phyloP scores from a whole-genome alignment of 139 green algal species.

The Haematococcus lacustris region DNA sequence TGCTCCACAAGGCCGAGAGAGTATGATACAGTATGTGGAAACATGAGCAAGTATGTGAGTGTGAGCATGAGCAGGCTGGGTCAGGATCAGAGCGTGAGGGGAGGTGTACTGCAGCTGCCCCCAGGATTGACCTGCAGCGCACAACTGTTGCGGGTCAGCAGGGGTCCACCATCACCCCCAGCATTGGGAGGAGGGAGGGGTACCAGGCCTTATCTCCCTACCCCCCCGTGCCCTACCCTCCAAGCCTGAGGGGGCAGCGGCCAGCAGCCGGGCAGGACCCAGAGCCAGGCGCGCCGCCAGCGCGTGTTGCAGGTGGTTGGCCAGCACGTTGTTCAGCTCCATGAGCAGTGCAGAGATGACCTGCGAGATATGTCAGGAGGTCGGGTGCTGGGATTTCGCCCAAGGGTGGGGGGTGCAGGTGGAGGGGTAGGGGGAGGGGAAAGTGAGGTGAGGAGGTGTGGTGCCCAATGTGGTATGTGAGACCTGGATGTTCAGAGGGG shows the following conservation, averaged over 20 bases:
- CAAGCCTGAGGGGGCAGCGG: constrained; percentile 15
- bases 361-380: constrained; percentile 1
- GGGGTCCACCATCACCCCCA: too few species aligned
- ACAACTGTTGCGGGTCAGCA: too few species aligned
- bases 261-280: constrained; percentile 14
- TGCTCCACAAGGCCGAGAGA: background rate
- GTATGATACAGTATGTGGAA: background rate
- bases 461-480: too few species aligned
- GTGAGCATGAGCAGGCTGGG: background rate
- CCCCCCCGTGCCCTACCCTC: too few species aligned
- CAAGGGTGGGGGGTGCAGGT: too few species aligned
- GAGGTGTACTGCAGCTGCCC: background rate
- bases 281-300: constrained; percentile 11
- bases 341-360: constrained; percentile 29
- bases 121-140: background rate
- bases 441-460: too few species aligned
- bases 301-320: constrained; percentile 43
- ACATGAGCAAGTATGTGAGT: background rate
- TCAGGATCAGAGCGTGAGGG: background rate
- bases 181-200: too few species aligned
- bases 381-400: too few species aligned
- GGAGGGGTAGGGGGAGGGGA: too few species aligned
- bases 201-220: too few species aligned
- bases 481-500: too few species aligned
- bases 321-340: constrained; percentile 54